These are phyloP conservation scores for Tylopilus sp. DNA, from an alignment of 768 basidiomycete genomes.

Conservation along the genomic window DNA sequence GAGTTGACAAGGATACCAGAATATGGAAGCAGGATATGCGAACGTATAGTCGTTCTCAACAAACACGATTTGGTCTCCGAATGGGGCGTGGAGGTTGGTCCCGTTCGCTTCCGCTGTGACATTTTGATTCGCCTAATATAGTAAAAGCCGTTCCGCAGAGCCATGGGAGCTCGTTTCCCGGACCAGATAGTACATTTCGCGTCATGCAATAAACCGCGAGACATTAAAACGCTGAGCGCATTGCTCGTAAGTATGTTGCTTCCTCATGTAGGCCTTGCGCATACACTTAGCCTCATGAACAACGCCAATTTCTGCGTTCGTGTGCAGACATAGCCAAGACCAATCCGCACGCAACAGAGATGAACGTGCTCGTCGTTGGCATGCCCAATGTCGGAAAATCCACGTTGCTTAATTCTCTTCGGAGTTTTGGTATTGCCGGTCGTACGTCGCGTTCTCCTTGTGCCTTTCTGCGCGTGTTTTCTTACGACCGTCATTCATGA, in stretches of 20 bases:
- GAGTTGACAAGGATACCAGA: conserved; percentile 14
- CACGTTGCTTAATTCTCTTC: conserved; percentile 84
- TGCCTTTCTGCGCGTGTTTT: neutral
- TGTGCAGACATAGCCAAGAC: conserved; percentile 62
- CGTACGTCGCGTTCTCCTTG: conserved; percentile 48
- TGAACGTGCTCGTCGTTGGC: conserved; percentile 91
- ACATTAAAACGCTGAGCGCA: conserved; percentile 62
- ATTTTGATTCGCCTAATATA: conserved; percentile 10
- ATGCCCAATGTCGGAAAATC: conserved; percentile 99
- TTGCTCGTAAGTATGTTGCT: conserved; percentile 68
- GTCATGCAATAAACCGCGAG: conserved; percentile 63
- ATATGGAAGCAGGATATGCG: conserved; percentile 46
- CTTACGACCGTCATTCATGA: neutral
- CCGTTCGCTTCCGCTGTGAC: conserved; percentile 5
- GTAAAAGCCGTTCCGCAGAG: conserved; percentile 65
- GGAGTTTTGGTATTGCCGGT: conserved; percentile 82
- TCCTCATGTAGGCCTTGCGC: neutral
- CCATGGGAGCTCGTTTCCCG: conserved; percentile 69
- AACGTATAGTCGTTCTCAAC: conserved; percentile 87
- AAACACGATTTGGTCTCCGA: conserved; percentile 89
- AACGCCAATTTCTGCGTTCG: neutral
- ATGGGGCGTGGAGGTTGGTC: conserved; percentile 78
- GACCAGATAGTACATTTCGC: conserved; percentile 68
- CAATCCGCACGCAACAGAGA: conserved; percentile 66
- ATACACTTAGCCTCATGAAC: neutral